Base-by-base conservation (phyloP, 352 stramenopile genomes). In the Aphanomyces invadans region DNA sequence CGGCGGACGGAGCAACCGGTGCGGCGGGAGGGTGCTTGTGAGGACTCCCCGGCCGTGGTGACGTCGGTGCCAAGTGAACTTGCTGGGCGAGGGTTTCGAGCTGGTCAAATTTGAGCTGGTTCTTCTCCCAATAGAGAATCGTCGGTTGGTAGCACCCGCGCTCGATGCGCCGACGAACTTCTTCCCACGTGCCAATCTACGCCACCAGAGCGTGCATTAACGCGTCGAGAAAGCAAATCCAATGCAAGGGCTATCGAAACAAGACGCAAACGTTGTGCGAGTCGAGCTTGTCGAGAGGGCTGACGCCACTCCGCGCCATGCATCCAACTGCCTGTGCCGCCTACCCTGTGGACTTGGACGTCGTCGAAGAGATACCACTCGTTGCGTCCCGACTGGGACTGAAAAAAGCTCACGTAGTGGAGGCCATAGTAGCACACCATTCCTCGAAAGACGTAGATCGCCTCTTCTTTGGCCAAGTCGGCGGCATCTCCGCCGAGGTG, bases 301-400 rank as follows among this genome's bases (percentile, higher is more conserved):
- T n/a, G n/a, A n/a, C n/a, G n/a, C n/a, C n/a, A n/a, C n/a, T n/a
- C n/a, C n/a, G n/a, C n/a, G n/a, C n/a, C n/a, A n/a, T n/a, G 29
- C n/a, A 28, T 25, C 39, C 7, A 53, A 21, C 60, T 48, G 23
- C 17, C 55, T 65, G 2, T 19, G 26, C 25, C 51, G n/a, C 45
- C 2, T 49, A 67, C 60, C 21, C 12, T 57, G 33, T 88, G 89
- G 11, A 93, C 85, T 4, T 81, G 81, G 51, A 81, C 90, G 67
- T 93, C 85, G 67, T 93, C 85, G 74, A 93, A 93, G 25, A 93
- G 73, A 53, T 86, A 91, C 85, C 82, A 93, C 31, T 76, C 80
- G 38, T 88, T 71, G 49, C 81, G 75, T 10, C 82, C 52, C 48
- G 78, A 83, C 17, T 75, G 80, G 73, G 82, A 91, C 31, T 81